Evolutionary conservation across 2,329 filamentous ascomycete genomes (phyloP).

Genomic region (Hypoxylon sp.): DNA sequence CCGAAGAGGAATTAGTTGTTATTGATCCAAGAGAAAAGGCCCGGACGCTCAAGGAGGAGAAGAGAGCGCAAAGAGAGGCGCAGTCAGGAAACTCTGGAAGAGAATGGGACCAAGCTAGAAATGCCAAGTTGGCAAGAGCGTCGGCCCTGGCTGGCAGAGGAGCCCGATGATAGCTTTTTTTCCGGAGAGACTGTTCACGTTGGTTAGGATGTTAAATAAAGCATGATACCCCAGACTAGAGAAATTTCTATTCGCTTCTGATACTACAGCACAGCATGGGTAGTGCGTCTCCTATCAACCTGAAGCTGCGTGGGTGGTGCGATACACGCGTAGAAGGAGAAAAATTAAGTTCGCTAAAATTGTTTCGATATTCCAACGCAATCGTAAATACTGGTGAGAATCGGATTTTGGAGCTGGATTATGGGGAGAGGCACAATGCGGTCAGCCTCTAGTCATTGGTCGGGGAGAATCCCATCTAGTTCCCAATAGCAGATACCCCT

Average conservation of each 20-base stretch:
- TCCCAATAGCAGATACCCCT: constrained; percentile 27
- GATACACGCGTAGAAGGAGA: constrained; percentile 22
- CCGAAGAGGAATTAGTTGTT: constrained; percentile 90
- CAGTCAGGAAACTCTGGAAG: constrained; percentile 66
- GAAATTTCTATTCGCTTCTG: constrained; percentile 25
- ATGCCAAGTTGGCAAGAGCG: constrained; percentile 68
- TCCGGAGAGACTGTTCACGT: constrained; percentile 13
- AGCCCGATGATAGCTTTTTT: constrained; percentile 61
- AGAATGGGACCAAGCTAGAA: constrained; percentile 71
- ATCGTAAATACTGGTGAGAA: constrained; percentile 39
- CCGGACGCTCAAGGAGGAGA: constrained; percentile 77
- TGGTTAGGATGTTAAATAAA: constrained; percentile 14
- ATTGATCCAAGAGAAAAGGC: constrained; percentile 93
- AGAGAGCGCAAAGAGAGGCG: constrained; percentile 70
- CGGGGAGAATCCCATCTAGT: constrained; percentile 10
- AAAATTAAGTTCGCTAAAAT: constrained; percentile 7
- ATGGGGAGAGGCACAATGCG: constrained; percentile 19
- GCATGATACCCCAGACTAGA: constrained; percentile 35
- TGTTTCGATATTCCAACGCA: constrained; percentile 26
- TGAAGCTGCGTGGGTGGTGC: constrained; percentile 20
- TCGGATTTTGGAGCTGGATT: constrained; percentile 25
- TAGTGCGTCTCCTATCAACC: constrained; percentile 4
- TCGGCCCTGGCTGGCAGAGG: constrained; percentile 70
- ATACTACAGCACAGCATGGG: constrained; percentile 25
- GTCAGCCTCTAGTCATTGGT: constrained; percentile 22